These are phyloP conservation scores for Pouteria glomerata DNA, from an alignment of 148 eudicot genomes.

Conservation along the genomic window DNA sequence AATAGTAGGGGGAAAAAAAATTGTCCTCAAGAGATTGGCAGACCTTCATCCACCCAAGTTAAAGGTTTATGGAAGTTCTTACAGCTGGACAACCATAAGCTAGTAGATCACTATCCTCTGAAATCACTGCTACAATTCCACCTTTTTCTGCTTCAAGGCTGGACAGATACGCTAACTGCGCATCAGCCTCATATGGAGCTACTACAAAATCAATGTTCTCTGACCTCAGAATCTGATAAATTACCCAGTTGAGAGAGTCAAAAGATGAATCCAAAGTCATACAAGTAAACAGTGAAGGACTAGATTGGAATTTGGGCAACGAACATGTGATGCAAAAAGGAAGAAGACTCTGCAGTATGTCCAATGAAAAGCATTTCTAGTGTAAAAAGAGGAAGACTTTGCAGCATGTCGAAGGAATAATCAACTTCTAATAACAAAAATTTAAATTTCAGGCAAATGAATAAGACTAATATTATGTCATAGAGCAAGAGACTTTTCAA, in stretches of 20 bases:
- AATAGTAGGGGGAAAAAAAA: neutral
- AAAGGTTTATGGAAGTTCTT: slow-evolving; percentile 29
- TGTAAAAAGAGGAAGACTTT: neutral
- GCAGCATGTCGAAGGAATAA: neutral
- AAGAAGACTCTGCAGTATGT: neutral
- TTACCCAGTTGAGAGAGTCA: neutral
- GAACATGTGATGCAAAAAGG: neutral
- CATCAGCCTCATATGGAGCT: slow-evolving; percentile 93
- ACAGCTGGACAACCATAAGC: slow-evolving; percentile 85
- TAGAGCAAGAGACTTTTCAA: neutral
- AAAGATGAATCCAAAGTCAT: no score
- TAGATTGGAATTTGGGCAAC: neutral
- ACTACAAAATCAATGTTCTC: slow-evolving; percentile 71
- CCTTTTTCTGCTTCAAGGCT: slow-evolving; percentile 49
- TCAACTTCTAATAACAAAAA: no score
- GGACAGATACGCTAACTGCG: slow-evolving; percentile 73
- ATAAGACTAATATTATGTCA: no score
- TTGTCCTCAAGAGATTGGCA: neutral
- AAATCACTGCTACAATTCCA: slow-evolving; percentile 65
- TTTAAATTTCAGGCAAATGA: no score
- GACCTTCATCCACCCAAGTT: neutral
- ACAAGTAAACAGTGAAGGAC: neutral
- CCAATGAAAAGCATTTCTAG: neutral
- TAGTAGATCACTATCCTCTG: slow-evolving; percentile 81
- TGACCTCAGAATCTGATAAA: slow-evolving; percentile 51